phyloP scores from a whole-genome alignment of 768 basidiomycete genomes.

The Calvatia gigantea region DNA sequence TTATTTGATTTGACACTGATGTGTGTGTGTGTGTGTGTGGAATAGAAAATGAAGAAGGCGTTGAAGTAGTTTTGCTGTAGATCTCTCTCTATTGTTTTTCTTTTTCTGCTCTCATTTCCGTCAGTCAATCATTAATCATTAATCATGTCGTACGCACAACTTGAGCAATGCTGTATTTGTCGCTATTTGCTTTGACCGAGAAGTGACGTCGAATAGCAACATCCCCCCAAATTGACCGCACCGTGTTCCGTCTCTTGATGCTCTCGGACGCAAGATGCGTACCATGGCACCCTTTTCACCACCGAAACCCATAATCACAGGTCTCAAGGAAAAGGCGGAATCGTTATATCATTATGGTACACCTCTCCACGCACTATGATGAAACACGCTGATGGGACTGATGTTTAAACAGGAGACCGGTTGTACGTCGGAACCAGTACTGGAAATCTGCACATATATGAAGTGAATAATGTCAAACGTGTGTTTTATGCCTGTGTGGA shows the following conservation, averaged over 20 bases:
- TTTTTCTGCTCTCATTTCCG: too few species aligned
- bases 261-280: background rate
- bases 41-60: conserved; percentile 77
- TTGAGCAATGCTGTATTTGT: background rate
- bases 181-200: background rate
- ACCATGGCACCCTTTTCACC: conserved; percentile 35
- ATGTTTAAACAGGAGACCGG: conserved; percentile 36
- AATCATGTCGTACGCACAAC: background rate
- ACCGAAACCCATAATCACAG: conserved; percentile 31
- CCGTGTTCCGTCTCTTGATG: background rate
- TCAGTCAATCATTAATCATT: too few species aligned
- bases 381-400: conserved; percentile 3
- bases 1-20: conserved; percentile 4
- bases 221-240: too few species aligned
- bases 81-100: background rate
- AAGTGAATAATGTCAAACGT: conserved; percentile 18
- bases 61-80: conserved; percentile 62
- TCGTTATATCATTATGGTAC: conserved; percentile 43
- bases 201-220: too few species aligned
- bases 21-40: background rate
- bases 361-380: background rate
- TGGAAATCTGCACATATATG: conserved; percentile 34
- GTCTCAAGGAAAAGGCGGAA: conserved; percentile 49
- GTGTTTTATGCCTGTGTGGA: background rate
- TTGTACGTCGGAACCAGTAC: conserved; percentile 34